Conservation (phyloP, 306 rosid genomes). For the Citrullus colocynthis region DNA sequence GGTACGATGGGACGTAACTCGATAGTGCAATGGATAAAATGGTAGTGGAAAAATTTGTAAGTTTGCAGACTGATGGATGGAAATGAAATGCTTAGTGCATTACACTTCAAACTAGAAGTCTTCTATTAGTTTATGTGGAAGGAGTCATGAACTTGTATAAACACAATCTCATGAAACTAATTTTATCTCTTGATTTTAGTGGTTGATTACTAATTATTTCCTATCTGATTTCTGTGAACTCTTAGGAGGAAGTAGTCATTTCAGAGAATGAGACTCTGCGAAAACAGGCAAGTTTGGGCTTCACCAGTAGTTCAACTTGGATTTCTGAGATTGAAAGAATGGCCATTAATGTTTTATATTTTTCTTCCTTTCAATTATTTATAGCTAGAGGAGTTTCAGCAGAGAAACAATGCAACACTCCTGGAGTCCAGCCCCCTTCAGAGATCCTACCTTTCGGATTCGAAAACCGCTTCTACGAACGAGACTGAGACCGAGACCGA, state of each 20-base stretch:
- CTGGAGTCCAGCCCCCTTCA: neutral
- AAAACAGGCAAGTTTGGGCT: constrained; percentile 27
- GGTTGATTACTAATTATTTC: neutral
- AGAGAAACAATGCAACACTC: neutral
- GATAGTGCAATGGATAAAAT: neutral
- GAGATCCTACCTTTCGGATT: neutral
- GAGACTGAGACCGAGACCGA: constrained; percentile 1
- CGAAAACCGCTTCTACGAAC: neutral
- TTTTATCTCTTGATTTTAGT: neutral
- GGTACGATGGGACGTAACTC: neutral
- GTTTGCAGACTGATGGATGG: neutral
- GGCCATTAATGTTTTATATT: neutral
- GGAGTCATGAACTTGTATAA: neutral
- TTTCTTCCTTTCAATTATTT: neutral
- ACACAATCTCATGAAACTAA: neutral
- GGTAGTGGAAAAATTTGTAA: neutral
- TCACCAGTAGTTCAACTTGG: neutral
- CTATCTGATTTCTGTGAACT: neutral
- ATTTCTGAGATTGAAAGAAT: neutral
- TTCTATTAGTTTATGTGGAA: neutral
- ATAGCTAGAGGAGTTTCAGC: neutral
- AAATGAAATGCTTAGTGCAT: neutral
- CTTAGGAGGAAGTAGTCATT: constrained; percentile 45
- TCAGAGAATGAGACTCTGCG: constrained; percentile 41
- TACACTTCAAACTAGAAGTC: neutral